Percentiles rank a stretch among this genome's conserved stretches.
These are phyloP conservation scores for Apostasia ramifera DNA, from an alignment of 106 monocot species.

Conservation along the genomic window DNA sequence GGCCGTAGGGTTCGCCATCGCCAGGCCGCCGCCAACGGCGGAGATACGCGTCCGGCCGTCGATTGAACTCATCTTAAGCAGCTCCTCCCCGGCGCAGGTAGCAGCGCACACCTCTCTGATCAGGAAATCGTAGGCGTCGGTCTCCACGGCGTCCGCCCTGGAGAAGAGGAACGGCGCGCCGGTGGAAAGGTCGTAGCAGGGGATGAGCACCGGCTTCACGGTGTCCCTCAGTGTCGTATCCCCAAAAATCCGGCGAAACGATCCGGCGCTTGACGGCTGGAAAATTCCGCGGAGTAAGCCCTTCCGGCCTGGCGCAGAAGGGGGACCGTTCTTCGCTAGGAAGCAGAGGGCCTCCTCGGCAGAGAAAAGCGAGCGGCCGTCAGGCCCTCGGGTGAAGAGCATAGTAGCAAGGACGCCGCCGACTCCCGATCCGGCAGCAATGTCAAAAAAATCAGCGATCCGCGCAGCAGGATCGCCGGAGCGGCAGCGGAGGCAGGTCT, in stretches of 20 bases:
- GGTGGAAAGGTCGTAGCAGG: slow-evolving; percentile 57
- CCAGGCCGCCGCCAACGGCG: slow-evolving; percentile 37
- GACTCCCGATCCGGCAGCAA: slow-evolving; percentile 78
- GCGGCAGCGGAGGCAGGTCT: slow-evolving; percentile 26
- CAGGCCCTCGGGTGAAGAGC: slow-evolving; percentile 37
- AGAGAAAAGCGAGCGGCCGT: slow-evolving; percentile 17
- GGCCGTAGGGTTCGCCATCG: slow-evolving; percentile 46
- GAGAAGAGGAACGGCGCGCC: slow-evolving; percentile 61
- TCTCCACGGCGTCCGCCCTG: slow-evolving; percentile 54
- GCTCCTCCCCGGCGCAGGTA: slow-evolving; percentile 18
- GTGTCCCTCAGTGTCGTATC: slow-evolving; percentile 48
- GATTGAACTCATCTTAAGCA: slow-evolving; percentile 19
- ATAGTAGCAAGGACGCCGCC: slow-evolving; percentile 57
- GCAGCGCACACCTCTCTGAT: slow-evolving; percentile 53
- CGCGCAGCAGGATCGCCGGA: slow-evolving; percentile 35
- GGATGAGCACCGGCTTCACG: slow-evolving; percentile 46
- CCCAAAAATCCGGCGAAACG: slow-evolving; percentile 18
- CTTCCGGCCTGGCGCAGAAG: neutral
- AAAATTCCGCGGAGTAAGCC: slow-evolving; percentile 1
- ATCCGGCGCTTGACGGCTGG: neutral
- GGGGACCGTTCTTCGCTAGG: slow-evolving; percentile 13
- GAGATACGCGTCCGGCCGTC: slow-evolving; percentile 23
- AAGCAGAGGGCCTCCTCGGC: slow-evolving; percentile 34
- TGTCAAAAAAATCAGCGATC: slow-evolving; percentile 72
- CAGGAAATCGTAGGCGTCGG: slow-evolving; percentile 41